Conservation (phyloP, 1,139 yeast species). For the Blastobotrys indianensis region DNA sequence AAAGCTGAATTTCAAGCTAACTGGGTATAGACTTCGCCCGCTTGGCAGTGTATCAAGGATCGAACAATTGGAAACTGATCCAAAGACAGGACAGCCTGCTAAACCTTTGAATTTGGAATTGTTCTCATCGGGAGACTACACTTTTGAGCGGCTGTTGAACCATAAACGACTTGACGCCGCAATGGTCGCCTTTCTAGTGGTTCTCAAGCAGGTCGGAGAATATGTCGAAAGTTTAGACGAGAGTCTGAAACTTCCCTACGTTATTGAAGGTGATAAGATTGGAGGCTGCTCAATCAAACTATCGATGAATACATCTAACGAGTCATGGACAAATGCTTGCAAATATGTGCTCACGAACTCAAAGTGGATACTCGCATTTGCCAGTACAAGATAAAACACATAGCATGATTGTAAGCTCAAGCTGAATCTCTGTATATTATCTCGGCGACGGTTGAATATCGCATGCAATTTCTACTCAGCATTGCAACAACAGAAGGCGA, state of each 20-base stretch:
- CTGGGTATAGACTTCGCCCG: conserved; percentile 64
- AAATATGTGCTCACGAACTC: conserved; percentile 67
- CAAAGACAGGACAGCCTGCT: conserved; percentile 30
- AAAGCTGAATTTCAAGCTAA: conserved; percentile 50
- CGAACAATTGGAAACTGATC: conserved; percentile 47
- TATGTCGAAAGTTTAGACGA: conserved; percentile 45
- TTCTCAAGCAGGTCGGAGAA: conserved; percentile 52
- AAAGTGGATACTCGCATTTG: conserved; percentile 39
- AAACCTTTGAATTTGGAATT: conserved; percentile 41
- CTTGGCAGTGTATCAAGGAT: conserved; percentile 82
- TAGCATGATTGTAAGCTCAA: too few relatives aligned
- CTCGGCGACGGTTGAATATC: too few relatives aligned
- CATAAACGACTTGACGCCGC: conserved; percentile 69
- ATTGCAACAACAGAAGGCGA: background rate
- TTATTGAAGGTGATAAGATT: conserved; percentile 56
- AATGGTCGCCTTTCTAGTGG: conserved; percentile 66
- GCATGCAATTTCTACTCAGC: too few relatives aligned
- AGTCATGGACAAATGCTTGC: conserved; percentile 90
- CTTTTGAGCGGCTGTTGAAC: conserved; percentile 62
- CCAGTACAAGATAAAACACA: conserved; percentile 19
- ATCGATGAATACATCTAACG: conserved; percentile 55
- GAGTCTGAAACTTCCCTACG: conserved; percentile 68
- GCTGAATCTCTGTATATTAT: too few relatives aligned
- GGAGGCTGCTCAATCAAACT: conserved; percentile 74
- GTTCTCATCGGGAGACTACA: conserved; percentile 59